These are phyloP conservation scores for Pseudogymnoascus sp. DNA, from an alignment of 2,329 filamentous ascomycete genomes.

Conservation along the genomic window DNA sequence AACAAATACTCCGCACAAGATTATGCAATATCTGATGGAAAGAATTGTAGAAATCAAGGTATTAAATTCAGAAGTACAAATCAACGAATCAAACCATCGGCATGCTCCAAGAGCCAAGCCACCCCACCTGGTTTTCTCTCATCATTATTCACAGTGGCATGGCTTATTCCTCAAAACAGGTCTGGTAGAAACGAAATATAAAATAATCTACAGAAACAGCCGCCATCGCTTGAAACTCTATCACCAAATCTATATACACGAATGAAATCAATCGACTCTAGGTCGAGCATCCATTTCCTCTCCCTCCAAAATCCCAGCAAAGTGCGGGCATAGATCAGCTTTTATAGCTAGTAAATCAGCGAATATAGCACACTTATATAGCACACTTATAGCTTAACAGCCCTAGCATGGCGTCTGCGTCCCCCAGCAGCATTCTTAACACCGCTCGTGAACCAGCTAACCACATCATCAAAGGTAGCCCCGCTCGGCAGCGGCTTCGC, in stretches of 20 bases:
- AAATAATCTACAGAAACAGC: not conserved
- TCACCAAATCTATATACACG: constrained; percentile 3
- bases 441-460: not conserved
- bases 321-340: not conserved
- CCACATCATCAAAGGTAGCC: not conserved
- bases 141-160: too few relatives aligned
- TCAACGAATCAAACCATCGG: too few relatives aligned
- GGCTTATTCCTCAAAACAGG: not conserved
- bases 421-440: not conserved
- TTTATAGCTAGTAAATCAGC: too few relatives aligned
- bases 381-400: not conserved
- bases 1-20: too few relatives aligned
- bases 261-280: not conserved
- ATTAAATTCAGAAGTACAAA: too few relatives aligned
- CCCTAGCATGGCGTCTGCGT: not conserved
- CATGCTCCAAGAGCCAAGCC: too few relatives aligned
- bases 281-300: not conserved
- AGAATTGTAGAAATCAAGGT: too few relatives aligned
- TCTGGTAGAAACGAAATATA: not conserved
- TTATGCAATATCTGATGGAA: too few relatives aligned
- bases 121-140: too few relatives aligned
- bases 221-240: not conserved
- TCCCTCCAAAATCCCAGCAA: not conserved
- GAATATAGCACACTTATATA: not conserved
- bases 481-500: constrained; percentile 7